phyloP scores from a whole-genome alignment of 179 eudicot species.

The Dionaea muscipula region DNA sequence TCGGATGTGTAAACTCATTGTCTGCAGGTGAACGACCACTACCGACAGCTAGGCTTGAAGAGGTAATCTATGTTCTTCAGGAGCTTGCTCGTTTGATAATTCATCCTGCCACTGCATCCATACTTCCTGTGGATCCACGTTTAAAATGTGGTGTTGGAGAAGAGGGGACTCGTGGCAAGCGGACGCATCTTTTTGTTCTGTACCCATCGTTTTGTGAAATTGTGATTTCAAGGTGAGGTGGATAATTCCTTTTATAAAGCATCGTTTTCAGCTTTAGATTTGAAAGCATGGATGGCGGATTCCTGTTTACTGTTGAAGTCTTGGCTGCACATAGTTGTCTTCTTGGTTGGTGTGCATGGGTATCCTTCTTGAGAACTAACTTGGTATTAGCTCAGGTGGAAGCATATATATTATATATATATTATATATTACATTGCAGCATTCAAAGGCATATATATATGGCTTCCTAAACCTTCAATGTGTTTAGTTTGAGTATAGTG shows the following conservation, averaged over 20 bases:
- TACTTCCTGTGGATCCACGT: conserved; percentile 53
- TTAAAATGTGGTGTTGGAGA: conserved; percentile 27
- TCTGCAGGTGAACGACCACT: conserved; percentile 52
- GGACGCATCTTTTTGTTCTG: conserved; percentile 63
- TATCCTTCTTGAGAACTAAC: too few species aligned
- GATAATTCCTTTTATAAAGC: not conserved
- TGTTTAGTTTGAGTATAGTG: too few species aligned
- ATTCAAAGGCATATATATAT: too few species aligned
- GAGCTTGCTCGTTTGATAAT: conserved; percentile 61
- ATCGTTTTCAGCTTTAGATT: not conserved
- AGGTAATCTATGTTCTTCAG: conserved; percentile 57
- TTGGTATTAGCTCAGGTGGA: too few species aligned
- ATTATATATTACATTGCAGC: too few species aligned
- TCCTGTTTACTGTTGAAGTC: too few species aligned
- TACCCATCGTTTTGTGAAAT: conserved; percentile 87
- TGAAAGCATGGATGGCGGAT: too few species aligned
- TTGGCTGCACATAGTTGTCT: too few species aligned
- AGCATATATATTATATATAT: too few species aligned
- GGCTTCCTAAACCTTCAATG: too few species aligned
- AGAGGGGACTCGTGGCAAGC: conserved; percentile 29
- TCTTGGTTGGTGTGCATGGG: too few species aligned
- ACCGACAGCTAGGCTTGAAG: conserved; percentile 82
- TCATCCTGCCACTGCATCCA: conserved; percentile 50
- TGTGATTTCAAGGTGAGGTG: conserved; percentile 66
- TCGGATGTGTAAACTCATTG: conserved; percentile 10